Evolutionary conservation across 805 yeast species (phyloP).

Genomic region (Pichia nakasei): DNA sequence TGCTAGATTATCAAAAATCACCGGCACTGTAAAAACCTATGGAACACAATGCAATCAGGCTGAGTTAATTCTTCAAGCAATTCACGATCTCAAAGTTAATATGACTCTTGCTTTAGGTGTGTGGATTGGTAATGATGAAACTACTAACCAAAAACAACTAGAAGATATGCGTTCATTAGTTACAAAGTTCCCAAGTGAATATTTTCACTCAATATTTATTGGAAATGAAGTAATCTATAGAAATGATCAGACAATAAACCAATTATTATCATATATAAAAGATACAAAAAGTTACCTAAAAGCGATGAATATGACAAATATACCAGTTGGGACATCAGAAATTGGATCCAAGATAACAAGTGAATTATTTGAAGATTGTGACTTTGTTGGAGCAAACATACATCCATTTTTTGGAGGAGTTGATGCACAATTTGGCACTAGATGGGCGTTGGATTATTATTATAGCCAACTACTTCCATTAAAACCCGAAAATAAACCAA

Average conservation of each 20-base stretch:
- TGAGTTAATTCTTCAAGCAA: constrained; percentile 42
- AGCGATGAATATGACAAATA: constrained; percentile 25
- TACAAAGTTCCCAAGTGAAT: constrained; percentile 32
- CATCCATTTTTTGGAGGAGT: constrained; percentile 66
- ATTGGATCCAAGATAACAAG: constrained; percentile 38
- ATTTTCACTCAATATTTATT: constrained; percentile 43
- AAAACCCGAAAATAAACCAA: constrained; percentile 18
- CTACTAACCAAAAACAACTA: constrained; percentile 39
- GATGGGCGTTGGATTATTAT: constrained; percentile 46
- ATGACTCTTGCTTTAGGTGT: constrained; percentile 55
- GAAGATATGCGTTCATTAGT: constrained; percentile 35
- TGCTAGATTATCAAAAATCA: constrained; percentile 47
- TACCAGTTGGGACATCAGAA: constrained; percentile 59
- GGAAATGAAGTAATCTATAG: constrained; percentile 60
- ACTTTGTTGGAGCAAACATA: constrained; percentile 52
- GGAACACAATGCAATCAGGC: constrained; percentile 58
- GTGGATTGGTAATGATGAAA: constrained; percentile 45
- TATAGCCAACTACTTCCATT: constrained; percentile 35
- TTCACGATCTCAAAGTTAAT: constrained; percentile 39
- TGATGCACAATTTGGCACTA: constrained; percentile 34
- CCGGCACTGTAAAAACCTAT: constrained; percentile 47
- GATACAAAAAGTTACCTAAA: constrained; percentile 32
- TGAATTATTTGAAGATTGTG: constrained; percentile 36
- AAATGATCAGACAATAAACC: constrained; percentile 33
- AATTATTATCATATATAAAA: constrained; percentile 34